Evolutionary conservation across 1,139 yeast genomes (phyloP).

Genomic region (Candida gigantensis): DNA sequence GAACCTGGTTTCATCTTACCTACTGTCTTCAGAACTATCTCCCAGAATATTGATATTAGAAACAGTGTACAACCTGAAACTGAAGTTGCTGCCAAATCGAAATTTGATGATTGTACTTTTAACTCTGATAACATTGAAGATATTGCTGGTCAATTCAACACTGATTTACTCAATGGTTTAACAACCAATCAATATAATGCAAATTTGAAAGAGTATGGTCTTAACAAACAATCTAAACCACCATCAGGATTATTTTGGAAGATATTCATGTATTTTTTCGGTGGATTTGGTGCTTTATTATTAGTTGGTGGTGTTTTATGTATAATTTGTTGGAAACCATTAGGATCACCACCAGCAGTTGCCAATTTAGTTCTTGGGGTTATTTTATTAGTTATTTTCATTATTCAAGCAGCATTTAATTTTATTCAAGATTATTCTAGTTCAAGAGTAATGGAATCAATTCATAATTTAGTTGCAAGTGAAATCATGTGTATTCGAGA

Average conservation of each 20-base stretch:
- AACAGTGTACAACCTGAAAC: conserved; percentile 1
- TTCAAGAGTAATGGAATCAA: conserved; percentile 51
- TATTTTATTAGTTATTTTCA: conserved; percentile 43
- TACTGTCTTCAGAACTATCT: conserved; percentile 36
- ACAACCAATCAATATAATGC: conserved; percentile 15
- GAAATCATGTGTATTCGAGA: conserved; percentile 29
- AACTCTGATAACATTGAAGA: conserved; percentile 24
- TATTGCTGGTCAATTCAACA: conserved; percentile 24
- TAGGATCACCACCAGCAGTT: conserved; percentile 51
- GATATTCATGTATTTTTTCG: conserved; percentile 44
- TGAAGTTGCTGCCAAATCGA: conserved; percentile 12
- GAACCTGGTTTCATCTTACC: conserved; percentile 35
- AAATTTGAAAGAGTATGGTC: conserved; percentile 30
- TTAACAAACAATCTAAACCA: conserved; percentile 42
- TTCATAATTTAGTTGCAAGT: conserved; percentile 44
- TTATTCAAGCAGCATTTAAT: conserved; percentile 50
- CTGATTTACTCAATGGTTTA: conserved; percentile 22
- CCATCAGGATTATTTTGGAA: conserved; percentile 32
- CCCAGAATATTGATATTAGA: conserved; percentile 35
- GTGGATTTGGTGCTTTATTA: conserved; percentile 52
- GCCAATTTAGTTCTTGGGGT: conserved; percentile 50
- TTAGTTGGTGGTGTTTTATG: conserved; percentile 48
- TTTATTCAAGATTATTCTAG: conserved; percentile 54
- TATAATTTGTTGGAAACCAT: conserved; percentile 50
- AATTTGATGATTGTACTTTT: conserved; percentile 26